Evolutionary conservation across 345 rosid species (phyloP).

Genomic region (Citrus glauca): DNA sequence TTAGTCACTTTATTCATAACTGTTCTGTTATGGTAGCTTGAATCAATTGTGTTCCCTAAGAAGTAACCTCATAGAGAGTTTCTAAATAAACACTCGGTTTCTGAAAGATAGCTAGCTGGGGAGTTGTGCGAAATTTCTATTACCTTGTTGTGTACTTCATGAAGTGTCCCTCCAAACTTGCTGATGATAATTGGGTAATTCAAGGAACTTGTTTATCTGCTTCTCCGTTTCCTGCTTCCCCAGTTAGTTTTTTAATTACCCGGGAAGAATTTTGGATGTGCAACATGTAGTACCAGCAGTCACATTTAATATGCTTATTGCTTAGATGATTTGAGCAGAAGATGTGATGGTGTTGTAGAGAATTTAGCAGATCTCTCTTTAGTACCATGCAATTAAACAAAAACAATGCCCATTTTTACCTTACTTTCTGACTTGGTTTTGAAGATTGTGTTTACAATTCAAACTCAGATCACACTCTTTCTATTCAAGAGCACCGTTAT

Average conservation of each 20-base stretch:
- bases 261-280: neutral
- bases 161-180: constrained; percentile 1
- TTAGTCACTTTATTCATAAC: constrained; percentile 69
- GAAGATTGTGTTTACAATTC: too few relatives aligned
- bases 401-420: too few relatives aligned
- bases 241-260: neutral
- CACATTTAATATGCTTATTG: neutral
- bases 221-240: neutral
- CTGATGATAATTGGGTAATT: neutral
- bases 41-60: constrained; percentile 6
- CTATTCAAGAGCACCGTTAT: too few relatives aligned
- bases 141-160: neutral
- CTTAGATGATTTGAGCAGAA: neutral
- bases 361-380: too few relatives aligned
- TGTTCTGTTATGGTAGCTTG: constrained; percentile 83
- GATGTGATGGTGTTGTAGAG: neutral
- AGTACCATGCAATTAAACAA: too few relatives aligned
- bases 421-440: too few relatives aligned
- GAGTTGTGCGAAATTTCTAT: constrained; percentile 7
- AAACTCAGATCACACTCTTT: too few relatives aligned
- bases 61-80: neutral
- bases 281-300: neutral
- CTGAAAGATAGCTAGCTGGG: neutral
- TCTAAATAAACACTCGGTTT: constrained; percentile 10
- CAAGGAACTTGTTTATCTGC: constrained; percentile 1